Percentiles rank a stretch among this genome's conserved stretches.
Evolutionary conservation across 169 alveolate species (phyloP).

Genomic region (Amoebophrya sp.): DNA sequence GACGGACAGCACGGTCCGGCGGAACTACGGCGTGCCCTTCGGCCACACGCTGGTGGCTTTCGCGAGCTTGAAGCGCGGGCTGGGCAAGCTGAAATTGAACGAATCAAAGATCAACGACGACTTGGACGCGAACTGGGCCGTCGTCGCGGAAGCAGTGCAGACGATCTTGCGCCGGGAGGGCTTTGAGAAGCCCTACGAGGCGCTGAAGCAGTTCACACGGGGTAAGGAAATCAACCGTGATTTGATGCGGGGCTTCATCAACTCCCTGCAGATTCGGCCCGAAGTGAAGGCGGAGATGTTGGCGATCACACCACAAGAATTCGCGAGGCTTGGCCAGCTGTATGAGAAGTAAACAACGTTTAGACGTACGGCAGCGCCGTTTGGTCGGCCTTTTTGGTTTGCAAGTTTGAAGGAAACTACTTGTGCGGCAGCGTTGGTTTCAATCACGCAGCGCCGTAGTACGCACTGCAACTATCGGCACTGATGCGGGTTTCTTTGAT

Average conservation of each 20-base stretch:
- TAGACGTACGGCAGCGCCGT: too few species aligned
- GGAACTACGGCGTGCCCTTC: conserved; percentile 43
- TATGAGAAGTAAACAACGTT: too few species aligned
- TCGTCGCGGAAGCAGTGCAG: background rate
- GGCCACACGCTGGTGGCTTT: conserved; percentile 41
- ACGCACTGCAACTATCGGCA: too few species aligned
- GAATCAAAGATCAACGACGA: background rate
- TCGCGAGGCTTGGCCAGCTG: too few species aligned
- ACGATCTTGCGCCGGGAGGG: background rate
- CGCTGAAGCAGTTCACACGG: background rate
- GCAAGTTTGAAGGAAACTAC: too few species aligned
- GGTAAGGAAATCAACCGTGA: background rate
- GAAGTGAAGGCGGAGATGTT: background rate
- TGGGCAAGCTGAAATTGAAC: conserved; percentile 39
- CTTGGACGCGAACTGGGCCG: background rate
- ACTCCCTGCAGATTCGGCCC: background rate
- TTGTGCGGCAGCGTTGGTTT: too few species aligned
- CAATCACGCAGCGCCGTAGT: too few species aligned
- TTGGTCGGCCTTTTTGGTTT: too few species aligned
- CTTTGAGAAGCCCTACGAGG: background rate
- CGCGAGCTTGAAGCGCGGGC: conserved; percentile 36
- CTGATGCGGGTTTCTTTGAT: too few species aligned
- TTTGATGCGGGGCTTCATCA: background rate
- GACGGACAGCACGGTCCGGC: conserved; percentile 64
- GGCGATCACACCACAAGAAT: background rate